These are phyloP conservation scores for Nakazawaea laoshanensis DNA, from an alignment of 805 yeast species.

Conservation along the genomic window DNA sequence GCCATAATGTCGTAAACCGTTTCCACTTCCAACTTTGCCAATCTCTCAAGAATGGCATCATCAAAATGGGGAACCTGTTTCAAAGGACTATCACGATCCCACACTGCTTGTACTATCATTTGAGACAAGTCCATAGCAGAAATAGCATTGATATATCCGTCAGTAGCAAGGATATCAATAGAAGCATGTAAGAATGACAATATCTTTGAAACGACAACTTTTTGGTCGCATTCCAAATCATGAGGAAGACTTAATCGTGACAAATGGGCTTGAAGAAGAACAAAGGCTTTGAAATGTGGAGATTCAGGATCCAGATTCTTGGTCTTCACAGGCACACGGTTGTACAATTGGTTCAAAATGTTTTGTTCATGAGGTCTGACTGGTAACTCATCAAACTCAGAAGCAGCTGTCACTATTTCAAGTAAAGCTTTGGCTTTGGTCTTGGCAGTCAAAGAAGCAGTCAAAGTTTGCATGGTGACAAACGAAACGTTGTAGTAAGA, in stretches of 20 bases:
- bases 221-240: constrained; percentile 54
- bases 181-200: constrained; percentile 52
- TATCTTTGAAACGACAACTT: constrained; percentile 37
- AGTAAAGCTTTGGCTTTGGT: constrained; percentile 55
- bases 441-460: constrained; percentile 38
- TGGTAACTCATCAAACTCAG: constrained; percentile 62
- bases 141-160: constrained; percentile 72
- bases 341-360: constrained; percentile 40
- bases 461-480: constrained; percentile 57
- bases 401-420: constrained; percentile 57
- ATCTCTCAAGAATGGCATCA: constrained; percentile 41
- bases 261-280: constrained; percentile 75
- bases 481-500: constrained; percentile 63
- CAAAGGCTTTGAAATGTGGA: constrained; percentile 61
- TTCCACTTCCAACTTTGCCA: constrained; percentile 47
- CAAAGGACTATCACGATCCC: constrained; percentile 74
- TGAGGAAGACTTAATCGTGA: constrained; percentile 54
- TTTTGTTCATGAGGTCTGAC: constrained; percentile 53
- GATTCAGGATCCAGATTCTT: constrained; percentile 28
- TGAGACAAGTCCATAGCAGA: constrained; percentile 83
- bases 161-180: constrained; percentile 71
- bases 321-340: constrained; percentile 55
- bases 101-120: constrained; percentile 78
- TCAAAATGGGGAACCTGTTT: constrained; percentile 73
- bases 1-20: constrained; percentile 75